These are phyloP conservation scores for Gossypium longicalyx DNA, from an alignment of 345 rosid genomes.

Conservation along the genomic window DNA sequence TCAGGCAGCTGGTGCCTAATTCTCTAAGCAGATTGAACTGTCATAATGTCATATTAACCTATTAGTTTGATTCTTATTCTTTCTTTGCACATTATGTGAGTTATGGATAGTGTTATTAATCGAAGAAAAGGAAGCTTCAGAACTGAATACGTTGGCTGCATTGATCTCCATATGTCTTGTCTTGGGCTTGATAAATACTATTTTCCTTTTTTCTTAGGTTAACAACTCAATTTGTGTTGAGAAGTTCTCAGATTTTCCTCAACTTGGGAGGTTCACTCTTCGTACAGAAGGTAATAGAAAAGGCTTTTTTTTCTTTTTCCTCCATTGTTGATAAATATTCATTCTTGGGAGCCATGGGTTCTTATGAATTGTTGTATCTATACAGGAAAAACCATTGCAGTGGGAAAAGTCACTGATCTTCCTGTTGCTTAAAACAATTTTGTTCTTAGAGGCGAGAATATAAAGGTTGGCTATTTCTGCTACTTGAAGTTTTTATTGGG, in stretches of 20 bases:
- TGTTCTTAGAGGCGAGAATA: neutral
- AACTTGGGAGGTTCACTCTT: constrained; percentile 4
- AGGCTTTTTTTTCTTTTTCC: too few species aligned
- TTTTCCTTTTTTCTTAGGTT: neutral
- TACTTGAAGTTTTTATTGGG: too few species aligned
- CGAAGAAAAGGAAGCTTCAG: too few species aligned
- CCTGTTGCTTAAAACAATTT: neutral
- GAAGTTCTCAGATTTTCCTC: neutral
- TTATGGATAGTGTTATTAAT: too few species aligned
- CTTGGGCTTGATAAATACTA: neutral
- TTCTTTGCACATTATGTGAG: too few species aligned
- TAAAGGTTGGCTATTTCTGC: too few species aligned
- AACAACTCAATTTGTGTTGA: neutral
- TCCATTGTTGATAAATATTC: neutral
- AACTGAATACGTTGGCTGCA: neutral
- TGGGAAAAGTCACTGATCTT: neutral
- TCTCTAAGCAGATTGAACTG: too few species aligned
- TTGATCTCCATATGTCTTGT: neutral
- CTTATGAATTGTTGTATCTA: neutral
- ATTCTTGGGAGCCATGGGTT: neutral
- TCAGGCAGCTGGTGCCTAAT: too few species aligned
- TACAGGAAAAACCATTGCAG: neutral
- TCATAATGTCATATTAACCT: too few species aligned
- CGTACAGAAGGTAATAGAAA: neutral
- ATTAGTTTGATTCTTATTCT: too few species aligned